phyloP scores from a whole-genome alignment of 768 basidiomycete genomes.

The Mycena crocata region DNA sequence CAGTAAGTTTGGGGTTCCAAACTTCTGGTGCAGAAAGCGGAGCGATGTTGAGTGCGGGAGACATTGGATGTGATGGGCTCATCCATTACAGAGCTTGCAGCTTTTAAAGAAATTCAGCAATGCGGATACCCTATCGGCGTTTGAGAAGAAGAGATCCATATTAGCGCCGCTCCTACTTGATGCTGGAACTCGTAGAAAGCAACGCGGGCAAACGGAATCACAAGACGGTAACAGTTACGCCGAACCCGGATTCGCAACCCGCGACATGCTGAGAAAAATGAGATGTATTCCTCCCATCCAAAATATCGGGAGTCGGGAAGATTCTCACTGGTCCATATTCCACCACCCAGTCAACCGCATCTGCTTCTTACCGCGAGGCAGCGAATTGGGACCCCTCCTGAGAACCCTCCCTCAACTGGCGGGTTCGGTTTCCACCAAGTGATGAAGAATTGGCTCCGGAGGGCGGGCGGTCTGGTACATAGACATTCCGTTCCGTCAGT shows the following conservation, averaged over 20 bases:
- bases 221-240: neutral
- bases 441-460: no score
- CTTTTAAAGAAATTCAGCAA: constrained; percentile 16
- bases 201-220: neutral
- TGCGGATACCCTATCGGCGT: constrained; percentile 12
- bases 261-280: no score
- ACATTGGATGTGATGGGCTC: constrained; percentile 18
- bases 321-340: no score
- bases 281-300: no score
- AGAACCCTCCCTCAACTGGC: no score
- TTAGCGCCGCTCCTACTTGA: constrained; percentile 19
- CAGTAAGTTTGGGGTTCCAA: constrained; percentile 20
- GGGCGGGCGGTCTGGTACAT: no score
- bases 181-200: neutral
- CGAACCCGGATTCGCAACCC: neutral
- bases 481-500: no score
- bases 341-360: no score
- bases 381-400: no score
- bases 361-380: no score
- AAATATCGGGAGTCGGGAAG: no score
- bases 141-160: neutral
- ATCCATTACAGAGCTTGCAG: neutral
- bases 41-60: constrained; percentile 32
- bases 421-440: no score
- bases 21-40: neutral